Base-by-base conservation (phyloP, 2,329 filamentous ascomycete genomes). In the Graphium sp. region DNA sequence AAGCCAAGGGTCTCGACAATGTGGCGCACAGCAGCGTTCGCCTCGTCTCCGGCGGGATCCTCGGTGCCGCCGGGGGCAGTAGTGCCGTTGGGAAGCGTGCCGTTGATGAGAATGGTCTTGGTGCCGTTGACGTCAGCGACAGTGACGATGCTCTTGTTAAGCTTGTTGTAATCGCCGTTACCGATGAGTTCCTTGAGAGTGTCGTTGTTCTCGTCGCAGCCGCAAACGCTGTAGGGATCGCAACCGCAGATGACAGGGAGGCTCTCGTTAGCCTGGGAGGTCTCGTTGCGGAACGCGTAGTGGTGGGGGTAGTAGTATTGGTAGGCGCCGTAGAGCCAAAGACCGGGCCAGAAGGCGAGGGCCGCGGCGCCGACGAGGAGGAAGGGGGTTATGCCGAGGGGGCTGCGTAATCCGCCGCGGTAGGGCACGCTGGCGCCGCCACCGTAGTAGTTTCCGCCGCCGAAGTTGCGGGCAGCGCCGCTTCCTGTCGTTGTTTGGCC, bases 1-100 rank as follows among this genome's bases (percentile, higher is more conserved):
- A 56, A 59, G 17, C 62, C 64, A 5, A 53, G 45, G 2, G 50
- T 39, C 33, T 56, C 43, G 3, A 52, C 39, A 22, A 60, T 29
- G 2, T 38, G 38, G 9, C 36, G 38, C 35, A 56, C 35, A 18
- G 48, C 41, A 3, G 35, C 37, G 13, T 38, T 52, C n/a, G 49
- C 52, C 13, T 37, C 47, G 22, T 42, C 40, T 5, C 52, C 45
- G 26, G 50, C 46, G 6, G 58, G 46, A 28, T 49, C 46, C 2
- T 58, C 56, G 10, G 46, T 51, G 16, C 56, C 61, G 9, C 56
- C 58, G 10, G 55, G 34, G 1, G 62, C 58, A 0, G 68, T 74
- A 1, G 74, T 78, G 27, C 68, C 70, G 38, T 78, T 76, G 18
- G 73, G 66, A 4, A 87, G 53, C 0, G 75, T 79, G n/a, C 81